Evolutionary conservation across 179 eudicot species (phyloP).

Genomic region (Spergularia azorica): DNA sequence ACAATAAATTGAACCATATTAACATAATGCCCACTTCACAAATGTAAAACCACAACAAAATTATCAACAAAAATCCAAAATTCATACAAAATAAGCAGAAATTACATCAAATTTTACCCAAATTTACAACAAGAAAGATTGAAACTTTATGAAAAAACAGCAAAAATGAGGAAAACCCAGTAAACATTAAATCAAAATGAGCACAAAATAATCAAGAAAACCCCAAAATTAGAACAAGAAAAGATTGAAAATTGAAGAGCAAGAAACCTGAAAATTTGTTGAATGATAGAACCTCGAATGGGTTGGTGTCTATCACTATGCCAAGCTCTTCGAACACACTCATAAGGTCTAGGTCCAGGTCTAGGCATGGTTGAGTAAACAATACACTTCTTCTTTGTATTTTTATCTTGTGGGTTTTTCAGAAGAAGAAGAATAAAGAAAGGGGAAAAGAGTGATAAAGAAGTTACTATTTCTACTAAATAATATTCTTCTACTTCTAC

Average conservation of each 20-base stretch:
- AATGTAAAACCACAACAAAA: not conserved
- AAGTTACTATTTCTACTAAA: no score
- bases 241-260: no score
- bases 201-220: not conserved
- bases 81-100: not conserved
- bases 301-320: conserved; percentile 90
- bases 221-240: not conserved
- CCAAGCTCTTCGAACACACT: conserved; percentile 93
- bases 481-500: no score
- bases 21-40: not conserved
- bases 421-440: no score
- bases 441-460: no score
- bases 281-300: conserved; percentile 82
- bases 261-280: conserved; percentile 69
- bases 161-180: not conserved
- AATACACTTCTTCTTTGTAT: no score
- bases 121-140: not conserved
- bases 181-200: not conserved
- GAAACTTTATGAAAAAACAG: not conserved
- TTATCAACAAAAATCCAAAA: conserved; percentile 2
- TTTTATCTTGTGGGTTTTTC: no score
- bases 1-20: not conserved
- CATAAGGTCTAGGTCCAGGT: conserved; percentile 93
- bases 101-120: not conserved
- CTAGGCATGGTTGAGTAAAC: conserved; percentile 59